phyloP scores from a whole-genome alignment of 2,329 filamentous ascomycete genomes.

The Arthrobotrys pseudoclavata region DNA sequence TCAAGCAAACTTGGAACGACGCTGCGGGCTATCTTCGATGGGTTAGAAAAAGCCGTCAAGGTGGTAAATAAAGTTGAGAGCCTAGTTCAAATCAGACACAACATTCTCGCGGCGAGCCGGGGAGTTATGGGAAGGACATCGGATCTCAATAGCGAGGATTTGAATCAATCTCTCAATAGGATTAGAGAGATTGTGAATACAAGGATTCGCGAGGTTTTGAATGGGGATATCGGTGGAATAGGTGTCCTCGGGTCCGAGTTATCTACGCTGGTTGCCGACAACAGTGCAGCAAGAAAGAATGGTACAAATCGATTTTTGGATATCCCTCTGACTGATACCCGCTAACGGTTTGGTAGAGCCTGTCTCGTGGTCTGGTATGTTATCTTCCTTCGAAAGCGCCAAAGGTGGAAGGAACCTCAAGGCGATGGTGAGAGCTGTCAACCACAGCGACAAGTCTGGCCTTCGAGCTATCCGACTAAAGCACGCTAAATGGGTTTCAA shows the following conservation, averaged over 20 bases:
- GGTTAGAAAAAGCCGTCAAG: conserved; percentile 61
- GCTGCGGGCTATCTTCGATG: conserved; percentile 65
- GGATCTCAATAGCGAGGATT: conserved; percentile 43
- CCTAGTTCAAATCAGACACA: conserved; percentile 61
- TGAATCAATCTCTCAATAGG: conserved; percentile 42
- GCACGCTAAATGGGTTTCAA: conserved; percentile 47
- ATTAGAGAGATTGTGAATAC: conserved; percentile 57
- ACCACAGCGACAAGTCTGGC: conserved; percentile 51
- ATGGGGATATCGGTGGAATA: conserved; percentile 37
- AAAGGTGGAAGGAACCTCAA: conserved; percentile 55
- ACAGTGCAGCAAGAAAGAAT: conserved; percentile 7
- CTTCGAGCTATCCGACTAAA: conserved; percentile 38
- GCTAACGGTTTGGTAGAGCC: conserved; percentile 34
- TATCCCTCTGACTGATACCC: neutral
- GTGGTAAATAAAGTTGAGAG: conserved; percentile 60
- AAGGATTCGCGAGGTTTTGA: conserved; percentile 55
- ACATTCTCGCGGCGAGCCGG: conserved; percentile 56
- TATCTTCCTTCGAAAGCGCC: conserved; percentile 51
- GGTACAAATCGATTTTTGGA: conserved; percentile 17
- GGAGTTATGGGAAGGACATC: conserved; percentile 49
- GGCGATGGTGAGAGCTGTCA: conserved; percentile 57
- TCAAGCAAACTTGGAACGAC: conserved; percentile 67
- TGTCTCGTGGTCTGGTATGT: conserved; percentile 46
- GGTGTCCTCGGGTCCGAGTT: conserved; percentile 37
- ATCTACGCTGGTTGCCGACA: conserved; percentile 27